Evolutionary conservation across 768 basidiomycete genomes (phyloP), one percentile per base, ranked within the genome.

Genomic region (Collybiopsis luxurians): DNA sequence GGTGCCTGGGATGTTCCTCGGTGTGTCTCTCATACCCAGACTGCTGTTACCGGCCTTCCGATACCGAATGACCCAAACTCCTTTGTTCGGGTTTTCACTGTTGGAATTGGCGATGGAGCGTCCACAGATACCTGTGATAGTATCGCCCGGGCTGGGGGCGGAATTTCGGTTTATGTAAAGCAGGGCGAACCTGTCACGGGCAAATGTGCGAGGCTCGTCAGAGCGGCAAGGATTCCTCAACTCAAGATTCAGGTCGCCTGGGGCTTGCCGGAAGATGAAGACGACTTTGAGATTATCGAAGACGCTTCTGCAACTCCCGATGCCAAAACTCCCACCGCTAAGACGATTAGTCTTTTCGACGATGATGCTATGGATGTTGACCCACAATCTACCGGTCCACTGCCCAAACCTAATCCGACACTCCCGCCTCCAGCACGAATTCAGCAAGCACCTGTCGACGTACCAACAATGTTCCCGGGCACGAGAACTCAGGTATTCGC

Each of bases 61-160:
- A 15, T 71, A 81, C 12, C 53, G 19, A 3, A 50, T 50, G n/a
- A 72, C 81, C 12, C 53, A 19, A 2, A 48, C 49, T n/a, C 43
- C 63, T 10, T 70, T 72, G 0, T 82, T 1, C 80, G 84, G 7
- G 71, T 85, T 2, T 87, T 85, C 58, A 73, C 77, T 9, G 74
- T 87, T 19, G 50, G 50, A 10, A 83, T 87, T 13, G 86, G 86
- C 11, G 46, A 68, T 21, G 61, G 59, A 0, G 76, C 79, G 1
- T 84, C 84, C 2, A 80, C 72, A 3, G 79, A 72, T 0, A 71
- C 79, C 59, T 82, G 81, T 60, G 74, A 81, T 56, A 67, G 75
- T 2, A 78, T 87, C 19, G 83, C 86, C 0, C 67, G 71, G 15
- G 72, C 72, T 1, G 86, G 86, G 2, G 73, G 78, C 9, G 86